Evolutionary conservation across 352 stramenopile species (phyloP), one percentile per base, ranked within the genome.

Genomic region (Plasmopara halstedii): DNA sequence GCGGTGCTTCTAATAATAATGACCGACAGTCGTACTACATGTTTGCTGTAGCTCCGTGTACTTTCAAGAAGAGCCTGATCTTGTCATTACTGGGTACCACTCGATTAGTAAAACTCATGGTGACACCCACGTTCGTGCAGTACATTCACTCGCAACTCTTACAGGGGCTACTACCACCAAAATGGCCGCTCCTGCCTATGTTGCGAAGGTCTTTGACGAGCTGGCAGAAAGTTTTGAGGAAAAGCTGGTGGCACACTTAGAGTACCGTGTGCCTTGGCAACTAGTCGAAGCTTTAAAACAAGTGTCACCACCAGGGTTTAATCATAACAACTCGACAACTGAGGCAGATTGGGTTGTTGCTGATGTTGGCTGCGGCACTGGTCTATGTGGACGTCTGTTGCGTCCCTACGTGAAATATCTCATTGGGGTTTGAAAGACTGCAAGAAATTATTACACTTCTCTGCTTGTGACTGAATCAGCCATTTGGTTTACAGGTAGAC

Each of bases 211-310:
- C 9, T 91, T 91, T 50, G 74, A 91, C 47, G 73, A 88, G 15
- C 62, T 91, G 23, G 72, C 79, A 4, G 77, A 88, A 10, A 76
- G 53, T 10, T 91, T 91, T 56, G 79, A 91, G 45, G 77, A 88
- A 25, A 91, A 88, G 37, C 63, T 91, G 21, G 74, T 91, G 50
- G 73, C 54, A 21, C 79, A 88, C 27, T 40, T 91, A 23, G 72
- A 86, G 55, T 91, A 91, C 44, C 73, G 72, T 42, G 74, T 88
- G 14, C 79, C 79, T 25, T 91, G 79, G 79, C 66, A 86, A 39
- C 75, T 91, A 22, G 61, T 87, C 6, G 73, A 87, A 9, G 72
- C 66, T 13, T 47, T 91, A 13, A 63, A 83, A 44, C 60, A 53
- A 13, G 49, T 67, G 3, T 68, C 67, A 6, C 64, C 74, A 1